These are phyloP conservation scores for Tolypocladium ovalisporum DNA, from an alignment of 2,329 filamentous ascomycete genomes.

Conservation along the genomic window DNA sequence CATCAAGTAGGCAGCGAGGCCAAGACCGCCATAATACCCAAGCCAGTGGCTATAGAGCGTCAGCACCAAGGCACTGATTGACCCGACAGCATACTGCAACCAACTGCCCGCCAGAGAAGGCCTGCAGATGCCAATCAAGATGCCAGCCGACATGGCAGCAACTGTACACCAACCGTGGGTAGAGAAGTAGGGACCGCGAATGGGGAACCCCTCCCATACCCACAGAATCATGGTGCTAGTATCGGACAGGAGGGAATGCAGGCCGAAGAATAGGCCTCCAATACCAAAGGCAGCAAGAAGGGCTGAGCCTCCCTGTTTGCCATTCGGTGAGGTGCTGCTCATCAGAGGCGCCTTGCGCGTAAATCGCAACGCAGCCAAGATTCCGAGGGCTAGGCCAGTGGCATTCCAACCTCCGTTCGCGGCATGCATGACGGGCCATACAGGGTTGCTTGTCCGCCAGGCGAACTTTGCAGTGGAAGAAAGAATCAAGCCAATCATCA, in stretches of 20 bases:
- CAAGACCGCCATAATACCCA: conserved; percentile 77
- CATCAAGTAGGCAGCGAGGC: conserved; percentile 69
- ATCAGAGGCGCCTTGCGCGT: conserved; percentile 52
- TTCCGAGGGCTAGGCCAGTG: conserved; percentile 62
- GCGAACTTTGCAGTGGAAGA: conserved; percentile 89
- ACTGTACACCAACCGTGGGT: conserved; percentile 87
- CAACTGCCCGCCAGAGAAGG: conserved; percentile 66
- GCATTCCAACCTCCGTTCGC: conserved; percentile 90
- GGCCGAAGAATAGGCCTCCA: conserved; percentile 73
- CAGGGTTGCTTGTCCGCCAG: conserved; percentile 87
- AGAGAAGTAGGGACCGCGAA: conserved; percentile 75
- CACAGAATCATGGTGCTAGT: conserved; percentile 98
- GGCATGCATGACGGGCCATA: conserved; percentile 90
- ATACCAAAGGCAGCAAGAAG: conserved; percentile 66
- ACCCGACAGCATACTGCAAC: conserved; percentile 69
- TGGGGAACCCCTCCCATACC: conserved; percentile 94
- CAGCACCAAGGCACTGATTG: conserved; percentile 65
- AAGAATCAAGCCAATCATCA: conserved; percentile 68
- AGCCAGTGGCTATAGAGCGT: conserved; percentile 74
- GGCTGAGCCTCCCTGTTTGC: conserved; percentile 50
- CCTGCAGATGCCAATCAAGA: conserved; percentile 63
- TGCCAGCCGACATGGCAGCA: conserved; percentile 73
- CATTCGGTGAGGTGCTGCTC: conserved; percentile 20
- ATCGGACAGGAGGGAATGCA: conserved; percentile 90
- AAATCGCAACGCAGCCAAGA: conserved; percentile 66